Conservation (phyloP, 129 eudicot species). For the Flaveria sonorensis region DNA sequence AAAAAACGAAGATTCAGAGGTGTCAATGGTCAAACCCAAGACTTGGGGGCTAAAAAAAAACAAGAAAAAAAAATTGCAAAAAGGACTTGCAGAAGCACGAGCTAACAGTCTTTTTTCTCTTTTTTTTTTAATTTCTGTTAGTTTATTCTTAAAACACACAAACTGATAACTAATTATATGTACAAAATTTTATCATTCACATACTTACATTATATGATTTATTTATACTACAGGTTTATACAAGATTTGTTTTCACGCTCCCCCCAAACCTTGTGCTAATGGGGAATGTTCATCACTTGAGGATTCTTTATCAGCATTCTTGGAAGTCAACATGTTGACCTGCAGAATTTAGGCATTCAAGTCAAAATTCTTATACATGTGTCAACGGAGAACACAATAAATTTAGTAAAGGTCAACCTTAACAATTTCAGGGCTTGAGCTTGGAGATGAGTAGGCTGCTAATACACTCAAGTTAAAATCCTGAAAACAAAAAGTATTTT, state of each 20-base stretch:
- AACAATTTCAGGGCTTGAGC: conserved; percentile 80
- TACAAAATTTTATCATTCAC: neutral
- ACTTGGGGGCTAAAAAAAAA: too few relatives aligned
- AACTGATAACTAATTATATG: neutral
- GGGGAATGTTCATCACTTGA: conserved; percentile 33
- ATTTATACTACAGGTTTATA: conserved; percentile 9
- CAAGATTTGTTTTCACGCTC: conserved; percentile 33
- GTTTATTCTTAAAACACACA: neutral
- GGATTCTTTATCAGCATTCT: conserved; percentile 51
- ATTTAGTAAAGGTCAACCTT: conserved; percentile 49
- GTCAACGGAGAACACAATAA: neutral
- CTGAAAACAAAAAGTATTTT: conserved; percentile 33
- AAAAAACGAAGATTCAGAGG: too few relatives aligned
- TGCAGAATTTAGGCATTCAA: conserved; percentile 19
- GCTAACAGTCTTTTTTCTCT: neutral
- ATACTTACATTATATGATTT: neutral
- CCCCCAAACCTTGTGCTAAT: conserved; percentile 51
- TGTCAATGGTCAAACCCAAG: too few relatives aligned
- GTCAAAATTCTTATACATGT: neutral
- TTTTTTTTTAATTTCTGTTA: too few relatives aligned
- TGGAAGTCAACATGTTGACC: conserved; percentile 52
- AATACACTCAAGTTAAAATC: conserved; percentile 86
- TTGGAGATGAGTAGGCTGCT: conserved; percentile 80
- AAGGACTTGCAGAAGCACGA: neutral
- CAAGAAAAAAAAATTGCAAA: too few relatives aligned